phyloP scores from a whole-genome alignment of 2,329 filamentous ascomycete genomes.

The Penicillium olsonii region DNA sequence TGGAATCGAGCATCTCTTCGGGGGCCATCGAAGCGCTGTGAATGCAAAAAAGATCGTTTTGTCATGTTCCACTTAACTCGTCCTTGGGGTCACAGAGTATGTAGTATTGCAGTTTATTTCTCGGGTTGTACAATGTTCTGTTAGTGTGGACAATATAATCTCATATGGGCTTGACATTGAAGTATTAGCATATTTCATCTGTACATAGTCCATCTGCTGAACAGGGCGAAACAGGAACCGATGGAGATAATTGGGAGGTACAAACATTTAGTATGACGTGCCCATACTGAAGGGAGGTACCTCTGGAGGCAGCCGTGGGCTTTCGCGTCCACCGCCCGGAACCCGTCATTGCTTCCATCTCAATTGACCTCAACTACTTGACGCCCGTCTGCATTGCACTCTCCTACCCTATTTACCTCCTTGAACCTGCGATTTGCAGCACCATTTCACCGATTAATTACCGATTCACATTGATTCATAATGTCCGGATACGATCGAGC shows the following conservation, averaged over 20 bases:
- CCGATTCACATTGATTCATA: constrained; percentile 23
- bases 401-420: constrained; percentile 6
- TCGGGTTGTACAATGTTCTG: not conserved
- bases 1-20: constrained; percentile 24
- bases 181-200: too few relatives aligned
- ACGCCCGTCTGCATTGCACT: constrained; percentile 13
- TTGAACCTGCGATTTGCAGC: not conserved
- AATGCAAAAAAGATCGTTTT: constrained; percentile 36
- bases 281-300: constrained; percentile 7
- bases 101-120: not conserved
- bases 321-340: constrained; percentile 30
- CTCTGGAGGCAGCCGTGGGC: constrained; percentile 25
- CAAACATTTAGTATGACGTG: constrained; percentile 1
- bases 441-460: not conserved
- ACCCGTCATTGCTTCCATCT: constrained; percentile 28
- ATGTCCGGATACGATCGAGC: constrained; percentile 98
- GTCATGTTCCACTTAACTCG: constrained; percentile 28
- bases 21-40: constrained; percentile 32
- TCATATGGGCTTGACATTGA: too few relatives aligned
- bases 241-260: constrained; percentile 1
- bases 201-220: not conserved
- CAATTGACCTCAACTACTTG: constrained; percentile 17
- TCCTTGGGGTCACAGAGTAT: not conserved
- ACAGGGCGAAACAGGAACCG: not conserved
- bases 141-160: not conserved